These are phyloP conservation scores for Tremellales sp. DNA, from an alignment of 1,284 basidiomycete species.

Conservation along the genomic window DNA sequence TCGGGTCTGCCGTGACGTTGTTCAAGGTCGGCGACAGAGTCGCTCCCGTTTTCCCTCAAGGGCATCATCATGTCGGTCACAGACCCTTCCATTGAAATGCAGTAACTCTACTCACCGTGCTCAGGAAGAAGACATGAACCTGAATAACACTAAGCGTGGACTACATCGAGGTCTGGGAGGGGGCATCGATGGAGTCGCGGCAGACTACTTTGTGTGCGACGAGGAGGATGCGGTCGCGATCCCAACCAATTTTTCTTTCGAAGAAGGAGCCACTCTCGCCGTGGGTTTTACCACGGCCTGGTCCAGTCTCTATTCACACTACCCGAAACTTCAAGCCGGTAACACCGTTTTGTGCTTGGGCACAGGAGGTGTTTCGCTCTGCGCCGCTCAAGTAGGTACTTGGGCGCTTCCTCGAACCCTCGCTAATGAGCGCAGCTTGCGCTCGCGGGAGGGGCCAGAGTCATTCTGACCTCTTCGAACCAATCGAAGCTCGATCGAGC, in stretches of 20 bases:
- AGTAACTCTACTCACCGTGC: not conserved
- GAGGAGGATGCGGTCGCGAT: conserved; percentile 36
- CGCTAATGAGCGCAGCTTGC: conserved; percentile 27
- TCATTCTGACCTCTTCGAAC: conserved; percentile 48
- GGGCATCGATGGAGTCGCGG: conserved; percentile 45
- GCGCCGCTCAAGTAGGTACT: conserved; percentile 42
- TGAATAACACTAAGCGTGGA: conserved; percentile 23
- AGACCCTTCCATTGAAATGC: not conserved
- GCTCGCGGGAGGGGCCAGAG: conserved; percentile 38
- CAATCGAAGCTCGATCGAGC: conserved; percentile 44
- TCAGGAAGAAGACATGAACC: conserved; percentile 37
- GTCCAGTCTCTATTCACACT: conserved; percentile 47
- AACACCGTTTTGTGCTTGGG: conserved; percentile 49
- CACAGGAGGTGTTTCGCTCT: conserved; percentile 51
- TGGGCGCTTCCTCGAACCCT: not conserved
- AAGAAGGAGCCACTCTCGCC: conserved; percentile 45
- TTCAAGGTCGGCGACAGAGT: conserved; percentile 48
- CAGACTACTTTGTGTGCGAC: conserved; percentile 33
- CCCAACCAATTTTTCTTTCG: conserved; percentile 43
- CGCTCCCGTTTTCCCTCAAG: conserved; percentile 33
- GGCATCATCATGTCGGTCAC: conserved; percentile 33
- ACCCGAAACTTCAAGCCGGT: conserved; percentile 42
- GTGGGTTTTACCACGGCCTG: conserved; percentile 49
- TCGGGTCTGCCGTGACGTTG: conserved; percentile 37
- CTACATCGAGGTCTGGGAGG: conserved; percentile 40